Base-by-base conservation (phyloP, 441 rosid species). In the Croton setiger region DNA sequence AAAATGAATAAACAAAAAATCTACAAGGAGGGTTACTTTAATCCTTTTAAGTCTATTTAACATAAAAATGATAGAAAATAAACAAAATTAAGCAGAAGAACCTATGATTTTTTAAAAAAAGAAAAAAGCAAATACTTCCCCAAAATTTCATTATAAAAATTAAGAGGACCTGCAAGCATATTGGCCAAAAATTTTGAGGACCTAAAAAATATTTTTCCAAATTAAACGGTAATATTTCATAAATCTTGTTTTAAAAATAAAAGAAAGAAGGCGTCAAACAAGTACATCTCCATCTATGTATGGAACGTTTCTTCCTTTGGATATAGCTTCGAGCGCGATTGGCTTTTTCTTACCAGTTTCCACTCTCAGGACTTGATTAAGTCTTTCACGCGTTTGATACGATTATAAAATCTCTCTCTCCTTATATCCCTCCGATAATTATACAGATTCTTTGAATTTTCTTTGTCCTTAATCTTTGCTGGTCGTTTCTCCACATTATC, bases 341-440 rank as follows among this genome's bases (percentile, higher is more conserved):
- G 53, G 51, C 52, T 39, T 48, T 69, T 80, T 63, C 75, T 69
- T 27, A 33, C 54, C 76, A 20, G 69, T 69, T 73, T 68, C 64
- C 57, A 5, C 65, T 20, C 54, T 37, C 39, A 45, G 55, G 39
- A 59, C 64, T 68, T 18, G 13, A 37, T 21, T 0, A n/a, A 33
- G 37, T 37, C 31, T 27, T 43, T 36, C 21, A 69, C 72, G 69
- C 75, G 63, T 33, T 70, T 53, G 64, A 64, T 43, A 10, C 2
- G 1, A 20, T 37, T 56, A 37, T 12, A 52, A 48, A 31, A 20
- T 63, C 31, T n/a, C 58, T 20, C 8, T 36, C 63, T 58, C 13
- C 2, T 0, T 1, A 4, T 8, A 20, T 63, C 37, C 14, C 58
- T 20, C 5, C 20, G 36, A 47, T 20, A 45, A 20, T 36, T 23